These are phyloP conservation scores for Fusarium citri DNA, from an alignment of 2,329 filamentous ascomycete genomes.

Conservation along the genomic window DNA sequence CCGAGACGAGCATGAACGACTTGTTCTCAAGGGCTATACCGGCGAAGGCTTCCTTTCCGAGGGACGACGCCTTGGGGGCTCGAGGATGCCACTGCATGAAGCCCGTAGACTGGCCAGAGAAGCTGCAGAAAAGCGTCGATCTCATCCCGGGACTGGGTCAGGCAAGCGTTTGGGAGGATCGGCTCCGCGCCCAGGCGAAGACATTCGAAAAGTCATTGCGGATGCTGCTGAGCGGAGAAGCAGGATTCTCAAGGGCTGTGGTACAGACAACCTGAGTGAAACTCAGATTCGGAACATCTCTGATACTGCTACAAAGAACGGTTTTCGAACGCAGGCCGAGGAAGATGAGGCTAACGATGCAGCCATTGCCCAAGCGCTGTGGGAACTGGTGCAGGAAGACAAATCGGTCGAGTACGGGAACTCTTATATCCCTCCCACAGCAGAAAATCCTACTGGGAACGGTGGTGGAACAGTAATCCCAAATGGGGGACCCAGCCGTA, in stretches of 20 bases:
- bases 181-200: constrained; percentile 63
- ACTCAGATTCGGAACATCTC: constrained; percentile 73
- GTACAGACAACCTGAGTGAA: constrained; percentile 74
- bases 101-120: constrained; percentile 78
- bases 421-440: constrained; percentile 62
- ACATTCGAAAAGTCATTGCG: constrained; percentile 78
- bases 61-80: constrained; percentile 79
- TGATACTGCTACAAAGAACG: constrained; percentile 73
- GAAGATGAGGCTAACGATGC: constrained; percentile 90
- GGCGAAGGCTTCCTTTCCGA: constrained; percentile 87
- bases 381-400: constrained; percentile 88
- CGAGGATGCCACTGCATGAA: constrained; percentile 74
- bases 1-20: constrained; percentile 82
- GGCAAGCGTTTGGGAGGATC: constrained; percentile 80
- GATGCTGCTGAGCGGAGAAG: constrained; percentile 77
- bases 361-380: constrained; percentile 86
- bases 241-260: constrained; percentile 78
- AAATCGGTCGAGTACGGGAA: constrained; percentile 67
- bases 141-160: constrained; percentile 69
- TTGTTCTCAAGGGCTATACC: constrained; percentile 85
- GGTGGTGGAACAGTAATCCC: constrained; percentile 51
- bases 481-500: constrained; percentile 18
- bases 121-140: constrained; percentile 77
- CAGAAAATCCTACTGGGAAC: constrained; percentile 63
- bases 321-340: constrained; percentile 85